Percentiles rank a stretch among this genome's conserved stretches.
Evolutionary conservation across 1,139 yeast genomes (phyloP).

Genomic region (Zygoascus meyerae): DNA sequence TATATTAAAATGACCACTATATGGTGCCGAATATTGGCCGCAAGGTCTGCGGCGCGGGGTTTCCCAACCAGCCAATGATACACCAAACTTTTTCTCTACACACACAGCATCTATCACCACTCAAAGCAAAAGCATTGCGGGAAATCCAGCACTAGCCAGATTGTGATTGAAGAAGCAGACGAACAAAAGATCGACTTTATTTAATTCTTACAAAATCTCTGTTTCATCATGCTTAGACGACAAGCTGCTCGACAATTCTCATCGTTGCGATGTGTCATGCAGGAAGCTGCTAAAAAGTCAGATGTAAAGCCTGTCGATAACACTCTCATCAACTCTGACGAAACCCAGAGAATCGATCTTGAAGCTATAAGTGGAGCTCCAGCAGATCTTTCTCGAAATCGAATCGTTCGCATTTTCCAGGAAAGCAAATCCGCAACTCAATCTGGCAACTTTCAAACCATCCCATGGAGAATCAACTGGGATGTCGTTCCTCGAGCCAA

Average conservation of each 20-base stretch:
- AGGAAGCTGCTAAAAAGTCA: constrained; percentile 5
- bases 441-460: constrained; percentile 46
- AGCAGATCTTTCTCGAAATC: constrained; percentile 49
- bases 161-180: constrained; percentile 1
- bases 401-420: constrained; percentile 73
- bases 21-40: no score
- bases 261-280: constrained; percentile 11
- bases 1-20: background rate
- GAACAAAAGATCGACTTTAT: background rate
- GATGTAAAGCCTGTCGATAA: constrained; percentile 5
- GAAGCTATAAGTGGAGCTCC: constrained; percentile 83
- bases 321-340: constrained; percentile 10
- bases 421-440: constrained; percentile 82
- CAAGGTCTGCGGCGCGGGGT: no score
- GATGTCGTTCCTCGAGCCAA: constrained; percentile 71
- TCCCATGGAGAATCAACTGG: constrained; percentile 77
- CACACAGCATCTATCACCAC: constrained; percentile 5
- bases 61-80: constrained; percentile 7
- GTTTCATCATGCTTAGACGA: constrained; percentile 8
- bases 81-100: constrained; percentile 2
- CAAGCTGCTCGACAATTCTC: constrained; percentile 12
- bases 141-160: background rate
- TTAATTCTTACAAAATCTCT: background rate
- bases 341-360: constrained; percentile 35
- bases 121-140: background rate